phyloP scores from a whole-genome alignment of 164 flowering plant genomes.

The Houttuynia cordata region DNA sequence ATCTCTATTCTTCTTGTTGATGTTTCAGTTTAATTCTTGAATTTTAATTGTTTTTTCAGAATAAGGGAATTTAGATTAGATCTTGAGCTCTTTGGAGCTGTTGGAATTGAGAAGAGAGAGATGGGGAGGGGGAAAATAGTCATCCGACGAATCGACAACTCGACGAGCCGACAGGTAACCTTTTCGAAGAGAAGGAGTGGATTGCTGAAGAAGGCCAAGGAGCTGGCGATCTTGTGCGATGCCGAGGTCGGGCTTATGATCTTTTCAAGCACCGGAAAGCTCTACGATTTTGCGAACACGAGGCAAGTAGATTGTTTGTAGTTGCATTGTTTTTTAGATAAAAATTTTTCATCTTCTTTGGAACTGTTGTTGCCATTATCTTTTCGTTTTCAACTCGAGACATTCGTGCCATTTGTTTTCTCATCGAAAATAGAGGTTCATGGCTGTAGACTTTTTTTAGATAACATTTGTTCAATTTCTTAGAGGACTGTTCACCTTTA shows the following conservation, averaged over 20 bases:
- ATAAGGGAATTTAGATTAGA: not conserved
- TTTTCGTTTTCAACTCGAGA: no score
- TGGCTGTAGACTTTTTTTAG: no score
- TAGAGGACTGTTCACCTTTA: no score
- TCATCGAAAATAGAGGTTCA: no score
- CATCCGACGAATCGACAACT: constrained; percentile 52
- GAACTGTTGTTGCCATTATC: no score
- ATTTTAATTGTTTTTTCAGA: no score
- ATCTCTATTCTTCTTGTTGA: no score
- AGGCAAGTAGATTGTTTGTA: constrained; percentile 16
- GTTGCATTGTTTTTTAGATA: no score
- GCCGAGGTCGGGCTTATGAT: constrained; percentile 59
- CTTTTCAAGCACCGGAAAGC: constrained; percentile 63
- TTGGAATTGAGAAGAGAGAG: not conserved
- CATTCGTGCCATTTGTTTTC: no score
- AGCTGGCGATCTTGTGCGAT: constrained; percentile 59
- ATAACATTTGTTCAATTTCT: no score
- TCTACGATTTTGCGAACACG: constrained; percentile 50
- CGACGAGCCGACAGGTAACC: constrained; percentile 67
- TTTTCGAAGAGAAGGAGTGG: constrained; percentile 67
- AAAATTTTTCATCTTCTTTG: no score
- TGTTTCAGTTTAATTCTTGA: no score
- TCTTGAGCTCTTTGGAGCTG: not conserved
- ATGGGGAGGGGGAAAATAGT: constrained; percentile 49
- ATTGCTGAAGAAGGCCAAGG: constrained; percentile 60